A percentile compares a stretch with the other conserved stretches of the same genome.
Evolutionary conservation across 2,329 filamentous ascomycete species (phyloP).

Genomic region (Pseudovirgaria hyperparasitica): DNA sequence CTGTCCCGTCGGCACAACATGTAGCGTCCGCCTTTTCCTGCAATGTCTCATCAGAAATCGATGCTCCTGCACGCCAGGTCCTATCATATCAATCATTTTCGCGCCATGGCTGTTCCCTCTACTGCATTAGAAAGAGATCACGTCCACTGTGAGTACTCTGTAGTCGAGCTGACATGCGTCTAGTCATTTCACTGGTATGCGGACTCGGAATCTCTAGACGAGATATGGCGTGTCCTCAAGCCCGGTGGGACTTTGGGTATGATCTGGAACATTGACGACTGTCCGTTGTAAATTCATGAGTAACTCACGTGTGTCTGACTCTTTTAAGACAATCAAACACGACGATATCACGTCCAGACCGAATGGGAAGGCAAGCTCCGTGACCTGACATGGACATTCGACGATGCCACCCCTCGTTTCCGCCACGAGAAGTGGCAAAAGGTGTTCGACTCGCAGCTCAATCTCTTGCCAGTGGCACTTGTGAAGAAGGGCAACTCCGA

Average conservation of each 20-base stretch:
- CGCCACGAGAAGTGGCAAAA: constrained; percentile 51
- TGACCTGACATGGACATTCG: constrained; percentile 41
- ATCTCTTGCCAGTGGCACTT: constrained; percentile 34
- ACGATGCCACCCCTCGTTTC: constrained; percentile 52
- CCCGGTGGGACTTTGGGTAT: constrained; percentile 48
- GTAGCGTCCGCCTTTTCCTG: too few relatives aligned
- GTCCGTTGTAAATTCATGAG: constrained; percentile 28
- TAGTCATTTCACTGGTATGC: constrained; percentile 48
- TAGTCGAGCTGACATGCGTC: constrained; percentile 1
- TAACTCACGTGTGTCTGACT: constrained; percentile 1
- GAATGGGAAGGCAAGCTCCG: constrained; percentile 51
- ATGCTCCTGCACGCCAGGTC: too few relatives aligned
- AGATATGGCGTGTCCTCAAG: constrained; percentile 55
- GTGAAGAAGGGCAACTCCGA: constrained; percentile 31
- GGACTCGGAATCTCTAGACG: constrained; percentile 45
- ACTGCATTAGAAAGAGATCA: not conserved
- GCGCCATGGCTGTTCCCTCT: too few relatives aligned
- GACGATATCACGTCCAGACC: constrained; percentile 37
- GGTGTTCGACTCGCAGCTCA: constrained; percentile 49
- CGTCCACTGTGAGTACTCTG: constrained; percentile 1
- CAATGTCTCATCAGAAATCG: too few relatives aligned
- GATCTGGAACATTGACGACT: constrained; percentile 66
- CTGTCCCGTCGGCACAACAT: too few relatives aligned
- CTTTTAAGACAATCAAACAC: constrained; percentile 44
- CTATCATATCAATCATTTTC: too few relatives aligned